phyloP scores from a whole-genome alignment of 176 grass and related monocot genomes.

The Triticum urartu region DNA sequence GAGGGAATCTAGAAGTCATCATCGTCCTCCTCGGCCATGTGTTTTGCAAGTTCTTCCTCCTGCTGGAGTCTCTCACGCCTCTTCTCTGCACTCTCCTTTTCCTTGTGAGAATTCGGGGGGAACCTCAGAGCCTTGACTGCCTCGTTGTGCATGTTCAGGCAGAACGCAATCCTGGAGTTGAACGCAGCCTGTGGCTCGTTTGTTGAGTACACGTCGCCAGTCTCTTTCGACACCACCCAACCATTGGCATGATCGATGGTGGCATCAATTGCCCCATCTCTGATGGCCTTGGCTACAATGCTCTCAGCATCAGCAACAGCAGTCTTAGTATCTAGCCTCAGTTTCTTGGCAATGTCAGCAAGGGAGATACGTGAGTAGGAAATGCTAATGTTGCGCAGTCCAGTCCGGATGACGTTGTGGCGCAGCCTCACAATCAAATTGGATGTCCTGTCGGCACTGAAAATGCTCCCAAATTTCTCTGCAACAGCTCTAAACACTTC shows the following conservation, averaged over 20 bases:
- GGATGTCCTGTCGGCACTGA: slow-evolving; percentile 65
- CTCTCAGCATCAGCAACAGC: slow-evolving; percentile 77
- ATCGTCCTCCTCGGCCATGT: slow-evolving; percentile 85
- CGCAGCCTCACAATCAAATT: slow-evolving; percentile 81
- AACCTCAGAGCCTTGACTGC: slow-evolving; percentile 73
- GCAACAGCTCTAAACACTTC: slow-evolving; percentile 75
- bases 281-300: slow-evolving; percentile 81
- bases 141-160: slow-evolving; percentile 90
- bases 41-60: slow-evolving; percentile 88
- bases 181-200: slow-evolving; percentile 84
- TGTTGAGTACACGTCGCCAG: slow-evolving; percentile 74
- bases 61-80: slow-evolving; percentile 78
- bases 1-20: slow-evolving; percentile 63
- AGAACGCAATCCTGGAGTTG: slow-evolving; percentile 83
- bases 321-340: slow-evolving; percentile 63
- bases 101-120: slow-evolving; percentile 80
- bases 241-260: slow-evolving; percentile 76
- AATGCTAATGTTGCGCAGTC: slow-evolving; percentile 83
- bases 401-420: slow-evolving; percentile 87
- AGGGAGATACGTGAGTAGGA: slow-evolving; percentile 81
- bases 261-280: slow-evolving; percentile 85
- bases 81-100: slow-evolving; percentile 86
- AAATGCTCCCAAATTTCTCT: slow-evolving; percentile 66
- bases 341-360: slow-evolving; percentile 73
- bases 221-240: slow-evolving; percentile 83